Percentiles rank a stretch among this genome's conserved stretches.
Evolutionary conservation across 768 basidiomycete species (phyloP).

Genomic region (Lactarius evosmus): DNA sequence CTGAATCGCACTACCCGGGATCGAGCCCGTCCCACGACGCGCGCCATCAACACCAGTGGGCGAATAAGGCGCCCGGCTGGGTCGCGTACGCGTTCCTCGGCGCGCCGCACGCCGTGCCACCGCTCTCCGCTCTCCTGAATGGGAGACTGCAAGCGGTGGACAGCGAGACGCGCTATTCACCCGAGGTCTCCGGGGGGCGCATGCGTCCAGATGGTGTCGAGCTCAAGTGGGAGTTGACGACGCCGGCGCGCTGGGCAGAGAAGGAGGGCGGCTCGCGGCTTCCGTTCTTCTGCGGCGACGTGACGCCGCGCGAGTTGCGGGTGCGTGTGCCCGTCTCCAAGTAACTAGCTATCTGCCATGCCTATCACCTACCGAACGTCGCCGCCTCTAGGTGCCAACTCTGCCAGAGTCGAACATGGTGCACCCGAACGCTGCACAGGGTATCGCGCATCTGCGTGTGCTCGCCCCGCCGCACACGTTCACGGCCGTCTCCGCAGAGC

Average conservation of each 20-base stretch:
- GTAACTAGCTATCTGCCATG: neutral
- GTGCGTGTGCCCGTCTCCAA: constrained; percentile 36
- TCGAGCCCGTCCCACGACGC: constrained; percentile 43
- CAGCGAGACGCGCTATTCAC: constrained; percentile 43
- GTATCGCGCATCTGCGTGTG: constrained; percentile 50
- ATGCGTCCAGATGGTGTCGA: constrained; percentile 51
- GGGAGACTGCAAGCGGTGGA: constrained; percentile 37
- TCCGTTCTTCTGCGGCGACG: constrained; percentile 75
- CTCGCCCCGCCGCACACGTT: constrained; percentile 38
- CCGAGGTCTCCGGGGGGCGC: constrained; percentile 53
- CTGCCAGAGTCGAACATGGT: constrained; percentile 44
- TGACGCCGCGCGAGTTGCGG: constrained; percentile 57
- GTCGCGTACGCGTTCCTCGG: constrained; percentile 66
- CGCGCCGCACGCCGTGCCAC: constrained; percentile 36
- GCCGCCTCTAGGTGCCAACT: constrained; percentile 44
- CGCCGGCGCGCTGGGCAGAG: constrained; percentile 33
- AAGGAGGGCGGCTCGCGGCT: constrained; percentile 35
- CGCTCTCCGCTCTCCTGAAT: constrained; percentile 55
- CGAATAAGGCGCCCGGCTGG: constrained; percentile 55
- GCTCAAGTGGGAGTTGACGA: constrained; percentile 57
- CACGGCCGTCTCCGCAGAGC: constrained; percentile 35
- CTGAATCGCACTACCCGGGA: constrained; percentile 51
- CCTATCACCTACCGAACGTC: no score
- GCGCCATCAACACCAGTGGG: constrained; percentile 54
- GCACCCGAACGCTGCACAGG: constrained; percentile 50